Evolutionary conservation across 2,329 filamentous ascomycete species (phyloP).

Genomic region (Diaporthe aspalathi): DNA sequence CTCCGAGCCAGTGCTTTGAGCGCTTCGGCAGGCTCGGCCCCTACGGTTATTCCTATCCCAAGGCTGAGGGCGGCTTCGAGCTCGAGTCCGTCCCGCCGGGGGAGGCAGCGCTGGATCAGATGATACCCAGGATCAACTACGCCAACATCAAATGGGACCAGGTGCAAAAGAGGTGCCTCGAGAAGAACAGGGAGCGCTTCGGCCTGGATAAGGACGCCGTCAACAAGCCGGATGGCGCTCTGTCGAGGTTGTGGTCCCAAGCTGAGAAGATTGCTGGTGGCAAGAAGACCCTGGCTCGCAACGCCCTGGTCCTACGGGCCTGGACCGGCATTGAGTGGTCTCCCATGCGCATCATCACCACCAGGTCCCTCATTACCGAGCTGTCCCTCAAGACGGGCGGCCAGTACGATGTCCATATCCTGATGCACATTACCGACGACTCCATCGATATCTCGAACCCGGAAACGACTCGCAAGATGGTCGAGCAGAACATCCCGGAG

Average conservation of each 20-base stretch:
- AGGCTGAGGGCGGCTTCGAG: conserved; percentile 69
- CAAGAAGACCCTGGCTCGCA: conserved; percentile 57
- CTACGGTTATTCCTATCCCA: conserved; percentile 73
- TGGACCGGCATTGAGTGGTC: conserved; percentile 82
- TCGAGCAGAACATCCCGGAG: conserved; percentile 59
- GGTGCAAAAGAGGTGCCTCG: conserved; percentile 74
- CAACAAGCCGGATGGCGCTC: conserved; percentile 30
- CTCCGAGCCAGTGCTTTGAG: conserved; percentile 74
- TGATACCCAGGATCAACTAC: conserved; percentile 65
- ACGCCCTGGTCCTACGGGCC: conserved; percentile 80
- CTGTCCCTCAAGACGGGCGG: conserved; percentile 80
- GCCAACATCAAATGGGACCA: conserved; percentile 75
- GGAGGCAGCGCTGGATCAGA: conserved; percentile 64
- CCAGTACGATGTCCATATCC: conserved; percentile 82
- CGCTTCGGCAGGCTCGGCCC: conserved; percentile 75
- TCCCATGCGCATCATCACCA: conserved; percentile 80
- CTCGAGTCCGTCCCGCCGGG: conserved; percentile 71
- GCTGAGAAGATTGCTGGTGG: conserved; percentile 36
- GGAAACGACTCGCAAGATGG: conserved; percentile 63
- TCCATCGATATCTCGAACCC: conserved; percentile 72
- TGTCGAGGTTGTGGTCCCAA: conserved; percentile 35
- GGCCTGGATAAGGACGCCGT: conserved; percentile 47
- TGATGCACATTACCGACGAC: conserved; percentile 78
- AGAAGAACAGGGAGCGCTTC: conserved; percentile 75
- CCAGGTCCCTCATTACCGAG: conserved; percentile 83